Conservation (phyloP, 1,284 basidiomycete species). For the Moesziomyces aphidis region DNA sequence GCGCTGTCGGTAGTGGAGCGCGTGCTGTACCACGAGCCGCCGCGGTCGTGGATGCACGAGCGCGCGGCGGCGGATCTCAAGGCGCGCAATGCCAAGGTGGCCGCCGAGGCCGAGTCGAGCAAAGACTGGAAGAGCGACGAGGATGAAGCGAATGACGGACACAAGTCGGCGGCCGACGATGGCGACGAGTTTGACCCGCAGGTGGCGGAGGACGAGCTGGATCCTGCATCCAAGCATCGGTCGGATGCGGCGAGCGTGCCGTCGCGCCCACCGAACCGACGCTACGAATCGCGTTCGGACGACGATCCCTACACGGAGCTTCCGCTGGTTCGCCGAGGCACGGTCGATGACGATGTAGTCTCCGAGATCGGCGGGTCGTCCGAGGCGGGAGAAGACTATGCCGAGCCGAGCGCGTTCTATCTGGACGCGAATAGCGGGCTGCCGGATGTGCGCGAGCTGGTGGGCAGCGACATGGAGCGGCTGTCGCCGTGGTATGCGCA, state of each 20-base stretch:
- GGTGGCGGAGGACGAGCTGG: conserved; percentile 2
- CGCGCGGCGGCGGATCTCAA: not conserved
- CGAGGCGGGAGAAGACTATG: not conserved
- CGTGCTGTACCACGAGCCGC: conserved; percentile 71
- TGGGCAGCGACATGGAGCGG: not conserved
- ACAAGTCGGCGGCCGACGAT: not conserved
- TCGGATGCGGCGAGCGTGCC: conserved; percentile 22
- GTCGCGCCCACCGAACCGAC: conserved; percentile 22
- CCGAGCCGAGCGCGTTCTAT: conserved; percentile 24
- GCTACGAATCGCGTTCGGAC: conserved; percentile 18
- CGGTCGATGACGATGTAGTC: not conserved
- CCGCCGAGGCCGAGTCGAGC: conserved; percentile 2
- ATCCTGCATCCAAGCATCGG: conserved; percentile 17
- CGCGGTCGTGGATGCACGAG: conserved; percentile 20
- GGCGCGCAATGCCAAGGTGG: not conserved
- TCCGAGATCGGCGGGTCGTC: too few relatives aligned
- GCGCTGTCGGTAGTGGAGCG: conserved; percentile 86
- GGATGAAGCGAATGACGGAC: not conserved
- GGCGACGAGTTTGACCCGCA: conserved; percentile 20
- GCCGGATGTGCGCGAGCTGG: conserved; percentile 16
- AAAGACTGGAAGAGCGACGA: conserved; percentile 3
- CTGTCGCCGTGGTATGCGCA: conserved; percentile 49
- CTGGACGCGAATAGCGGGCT: conserved; percentile 7
- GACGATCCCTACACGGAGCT: conserved; percentile 36
- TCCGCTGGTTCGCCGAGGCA: conserved; percentile 19